Percentiles rank a stretch among this genome's conserved stretches.
Conservation (phyloP, 441 rosid species). For the Mallotus japonicus region DNA sequence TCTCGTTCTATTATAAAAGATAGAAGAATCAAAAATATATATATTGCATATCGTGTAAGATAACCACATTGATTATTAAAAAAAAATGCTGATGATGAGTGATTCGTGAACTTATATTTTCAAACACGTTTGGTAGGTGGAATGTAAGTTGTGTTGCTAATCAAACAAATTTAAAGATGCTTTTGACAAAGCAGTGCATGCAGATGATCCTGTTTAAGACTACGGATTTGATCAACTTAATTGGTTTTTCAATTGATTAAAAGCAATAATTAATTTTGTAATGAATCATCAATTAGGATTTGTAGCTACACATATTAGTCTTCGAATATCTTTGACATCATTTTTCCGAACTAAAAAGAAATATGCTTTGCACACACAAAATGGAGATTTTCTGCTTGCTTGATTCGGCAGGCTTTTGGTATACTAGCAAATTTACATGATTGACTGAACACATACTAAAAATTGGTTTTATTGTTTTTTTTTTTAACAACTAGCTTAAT, state of each 20-base stretch:
- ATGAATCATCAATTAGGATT: background rate
- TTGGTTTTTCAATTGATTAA: background rate
- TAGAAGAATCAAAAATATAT: background rate
- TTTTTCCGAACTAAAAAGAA: no score
- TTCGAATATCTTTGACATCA: no score
- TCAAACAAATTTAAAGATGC: constrained; percentile 9
- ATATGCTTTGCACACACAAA: no score
- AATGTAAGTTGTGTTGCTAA: constrained; percentile 15
- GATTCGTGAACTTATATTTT: constrained; percentile 23
- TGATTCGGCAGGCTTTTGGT: no score
- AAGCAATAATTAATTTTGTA: background rate
- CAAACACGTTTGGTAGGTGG: constrained; percentile 27
- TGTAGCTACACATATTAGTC: no score
- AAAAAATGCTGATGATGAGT: background rate
- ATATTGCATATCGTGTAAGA: constrained; percentile 8
- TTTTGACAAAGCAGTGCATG: constrained; percentile 3
- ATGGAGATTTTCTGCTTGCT: no score
- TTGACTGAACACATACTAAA: no score
- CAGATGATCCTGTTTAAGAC: background rate
- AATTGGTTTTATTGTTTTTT: background rate
- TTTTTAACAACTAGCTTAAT: no score
- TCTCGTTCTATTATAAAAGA: constrained; percentile 22
- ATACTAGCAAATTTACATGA: background rate
- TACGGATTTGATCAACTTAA: background rate
- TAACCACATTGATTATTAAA: constrained; percentile 3